Evolutionary conservation across 495 filamentous ascomycete species (phyloP), one percentile per base, ranked within the genome.

Genomic region (Penicillium desertorum): DNA sequence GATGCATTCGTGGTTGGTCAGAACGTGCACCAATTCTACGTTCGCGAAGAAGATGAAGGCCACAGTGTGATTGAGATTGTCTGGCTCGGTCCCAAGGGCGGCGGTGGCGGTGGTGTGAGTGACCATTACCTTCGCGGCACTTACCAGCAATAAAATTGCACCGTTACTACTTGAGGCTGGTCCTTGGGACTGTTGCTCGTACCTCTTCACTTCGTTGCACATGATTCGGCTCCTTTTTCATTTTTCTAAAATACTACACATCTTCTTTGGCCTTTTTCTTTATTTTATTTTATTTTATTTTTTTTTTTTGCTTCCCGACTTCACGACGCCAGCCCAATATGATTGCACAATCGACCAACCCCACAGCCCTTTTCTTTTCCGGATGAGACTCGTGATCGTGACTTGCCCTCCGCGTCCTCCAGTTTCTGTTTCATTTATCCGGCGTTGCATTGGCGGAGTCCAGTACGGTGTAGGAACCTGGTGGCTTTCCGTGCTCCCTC

Each of bases 31-130:
- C 77, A 78, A 52, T 72, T 76, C 62, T 79, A 79, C 53, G 68
- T 74, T 43, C 72, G 75, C 42, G 77, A 79, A 54, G 73, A 77
- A 62, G 73, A 74, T 58, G 69, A 74, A 34, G 72, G 73, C 54
- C 74, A 76, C 66, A 78, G 73, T 46, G 66, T 78, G 45, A 79
- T 79, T 49, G 77, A 79, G 54, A 70, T 79, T 50, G 77, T 79
- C 36, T 79, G 77, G 77, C 76, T 79, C 51, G 75, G 77, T 45
- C 72, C 73, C 56, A 71, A 76, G 70, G 73, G 71, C 51, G 72
- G 73, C 54, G 71, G 73, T 60, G 73, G 73, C 50, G 75, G 71
- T 41, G 73, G 72, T 64, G 49, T 73, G 36, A 68, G 62, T 47
- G 70, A 72, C 51, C 70, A 66, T 57, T 54, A 61, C 43, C 58